Conservation (phyloP, 352 stramenopile genomes). For the Phytophthora melonis region DNA sequence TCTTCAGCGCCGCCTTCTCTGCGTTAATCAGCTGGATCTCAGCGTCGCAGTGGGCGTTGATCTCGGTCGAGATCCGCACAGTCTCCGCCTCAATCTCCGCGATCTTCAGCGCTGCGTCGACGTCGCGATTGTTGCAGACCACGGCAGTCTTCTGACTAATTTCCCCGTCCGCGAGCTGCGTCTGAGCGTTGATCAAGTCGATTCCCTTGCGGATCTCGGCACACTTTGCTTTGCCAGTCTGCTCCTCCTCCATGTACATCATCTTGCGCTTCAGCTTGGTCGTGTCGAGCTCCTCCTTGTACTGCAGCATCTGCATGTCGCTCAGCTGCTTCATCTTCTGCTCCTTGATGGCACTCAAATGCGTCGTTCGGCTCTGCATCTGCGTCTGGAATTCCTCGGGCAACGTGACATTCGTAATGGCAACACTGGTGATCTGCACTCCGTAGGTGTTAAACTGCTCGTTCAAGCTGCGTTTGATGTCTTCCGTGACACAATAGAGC, state of each 20-base stretch:
- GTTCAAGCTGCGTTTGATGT: constrained; percentile 75
- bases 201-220: constrained; percentile 57
- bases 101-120: constrained; percentile 53
- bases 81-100: constrained; percentile 58
- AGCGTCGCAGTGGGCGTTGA: constrained; percentile 48
- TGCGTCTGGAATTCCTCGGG: constrained; percentile 63
- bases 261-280: constrained; percentile 55
- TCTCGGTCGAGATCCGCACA: constrained; percentile 52
- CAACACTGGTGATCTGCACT: constrained; percentile 71
- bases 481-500: constrained; percentile 65
- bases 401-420: constrained; percentile 73
- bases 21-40: constrained; percentile 57
- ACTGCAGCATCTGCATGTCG: constrained; percentile 72
- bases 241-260: constrained; percentile 61
- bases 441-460: constrained; percentile 72
- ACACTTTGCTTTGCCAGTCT: constrained; percentile 53
- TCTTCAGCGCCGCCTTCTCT: constrained; percentile 40
- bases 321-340: constrained; percentile 83
- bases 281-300: constrained; percentile 55
- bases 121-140: constrained; percentile 54
- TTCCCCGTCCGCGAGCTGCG: constrained; percentile 57
- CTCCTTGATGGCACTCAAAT: constrained; percentile 72
- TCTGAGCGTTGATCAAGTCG: constrained; percentile 63
- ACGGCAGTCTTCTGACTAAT: constrained; percentile 64
- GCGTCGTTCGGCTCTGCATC: constrained; percentile 72